phyloP scores from a whole-genome alignment of 345 rosid species.

The Nasturtium officinale region DNA sequence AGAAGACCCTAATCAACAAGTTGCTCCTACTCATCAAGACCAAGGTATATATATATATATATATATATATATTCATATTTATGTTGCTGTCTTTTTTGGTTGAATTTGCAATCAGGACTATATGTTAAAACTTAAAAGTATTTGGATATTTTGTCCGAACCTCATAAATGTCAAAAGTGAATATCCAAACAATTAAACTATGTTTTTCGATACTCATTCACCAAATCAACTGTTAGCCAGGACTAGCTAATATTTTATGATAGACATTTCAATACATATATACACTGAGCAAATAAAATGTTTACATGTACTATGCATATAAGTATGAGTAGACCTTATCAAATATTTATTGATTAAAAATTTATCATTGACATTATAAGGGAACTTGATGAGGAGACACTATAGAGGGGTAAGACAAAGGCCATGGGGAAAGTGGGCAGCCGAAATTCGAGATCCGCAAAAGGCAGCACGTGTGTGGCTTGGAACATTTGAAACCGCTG shows the following conservation, averaged over 20 bases:
- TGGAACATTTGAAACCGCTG: constrained; percentile 78
- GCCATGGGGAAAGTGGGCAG: constrained; percentile 77
- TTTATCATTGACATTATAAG: constrained; percentile 25
- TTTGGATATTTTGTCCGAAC: not conserved
- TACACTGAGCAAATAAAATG: not conserved
- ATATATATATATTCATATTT: constrained; percentile 1
- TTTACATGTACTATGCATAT: not conserved
- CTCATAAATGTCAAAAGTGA: constrained; percentile 6
- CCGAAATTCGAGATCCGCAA: constrained; percentile 62
- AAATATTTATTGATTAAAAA: not conserved
- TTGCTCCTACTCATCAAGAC: constrained; percentile 37
- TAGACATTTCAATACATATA: not conserved
- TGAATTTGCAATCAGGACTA: constrained; percentile 5
- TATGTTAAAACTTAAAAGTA: not conserved
- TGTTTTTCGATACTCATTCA: not conserved
- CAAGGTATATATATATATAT: constrained; percentile 39
- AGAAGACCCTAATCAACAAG: constrained; percentile 35
- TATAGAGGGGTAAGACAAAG: constrained; percentile 70
- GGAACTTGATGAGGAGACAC: constrained; percentile 48
- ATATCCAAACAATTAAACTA: constrained; percentile 4
- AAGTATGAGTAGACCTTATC: not conserved
- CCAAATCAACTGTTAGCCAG: not conserved
- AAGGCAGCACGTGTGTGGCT: constrained; percentile 73
- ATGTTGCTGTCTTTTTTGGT: constrained; percentile 2
- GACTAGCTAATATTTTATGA: not conserved